A percentile compares a stretch with the other conserved stretches of the same genome.
Conservation (phyloP, 1,139 yeast species). For the Geotrichum phurueaensis region DNA sequence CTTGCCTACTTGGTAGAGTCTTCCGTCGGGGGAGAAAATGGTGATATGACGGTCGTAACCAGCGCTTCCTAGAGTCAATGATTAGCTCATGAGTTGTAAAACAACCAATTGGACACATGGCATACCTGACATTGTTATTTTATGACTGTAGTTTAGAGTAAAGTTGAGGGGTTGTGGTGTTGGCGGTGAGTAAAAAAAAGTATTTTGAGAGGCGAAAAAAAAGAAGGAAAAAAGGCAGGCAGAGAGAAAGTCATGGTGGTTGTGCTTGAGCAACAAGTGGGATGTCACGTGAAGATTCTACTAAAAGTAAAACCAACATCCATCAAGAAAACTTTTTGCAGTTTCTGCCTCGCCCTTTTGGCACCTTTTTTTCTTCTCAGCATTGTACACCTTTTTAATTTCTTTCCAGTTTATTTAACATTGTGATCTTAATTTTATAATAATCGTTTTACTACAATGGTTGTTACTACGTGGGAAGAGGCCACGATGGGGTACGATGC, state of each 20-base stretch:
- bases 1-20: slow-evolving; percentile 81
- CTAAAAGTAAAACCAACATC: background rate
- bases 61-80: slow-evolving; percentile 37
- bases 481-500: slow-evolving; percentile 39
- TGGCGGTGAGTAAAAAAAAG: background rate
- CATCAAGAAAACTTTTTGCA: background rate
- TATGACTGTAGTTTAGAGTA: background rate
- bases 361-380: background rate
- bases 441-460: slow-evolving; percentile 21
- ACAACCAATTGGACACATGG: background rate
- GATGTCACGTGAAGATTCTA: background rate
- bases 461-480: slow-evolving; percentile 28
- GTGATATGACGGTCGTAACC: slow-evolving; percentile 99
- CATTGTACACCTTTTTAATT: background rate
- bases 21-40: slow-evolving; percentile 96
- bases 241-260: slow-evolving; percentile 2
- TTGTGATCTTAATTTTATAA: background rate
- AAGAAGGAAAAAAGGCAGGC: background rate
- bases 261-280: slow-evolving; percentile 3
- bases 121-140: slow-evolving; percentile 17
- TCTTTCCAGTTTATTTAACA: background rate
- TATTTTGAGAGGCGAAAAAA: background rate
- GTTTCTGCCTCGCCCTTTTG: background rate
- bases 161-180: background rate
- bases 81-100: background rate